Evolutionary conservation across 169 alveolate genomes (phyloP).

Genomic region (Cryptosporidium sp.): DNA sequence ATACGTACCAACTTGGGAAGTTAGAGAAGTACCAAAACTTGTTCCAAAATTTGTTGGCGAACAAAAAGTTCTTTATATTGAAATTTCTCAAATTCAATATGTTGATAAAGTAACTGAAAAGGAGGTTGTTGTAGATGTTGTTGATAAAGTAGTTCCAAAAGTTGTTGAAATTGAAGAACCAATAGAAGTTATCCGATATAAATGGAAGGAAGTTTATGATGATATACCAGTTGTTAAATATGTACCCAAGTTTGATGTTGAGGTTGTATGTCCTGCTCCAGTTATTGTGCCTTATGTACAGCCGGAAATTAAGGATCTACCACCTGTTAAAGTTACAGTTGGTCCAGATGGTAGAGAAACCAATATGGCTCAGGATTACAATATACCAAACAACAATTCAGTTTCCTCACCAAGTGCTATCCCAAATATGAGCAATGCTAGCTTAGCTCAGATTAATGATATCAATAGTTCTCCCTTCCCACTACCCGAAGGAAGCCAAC

Average conservation of each 20-base stretch:
- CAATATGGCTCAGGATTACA: conserved; percentile 58
- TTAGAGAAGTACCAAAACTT: conserved; percentile 86
- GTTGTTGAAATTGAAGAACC: conserved; percentile 86
- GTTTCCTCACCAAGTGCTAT: conserved; percentile 23
- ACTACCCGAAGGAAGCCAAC: conserved; percentile 72
- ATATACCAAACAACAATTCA: conserved; percentile 24
- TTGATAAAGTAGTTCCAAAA: conserved; percentile 87
- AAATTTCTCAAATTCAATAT: conserved; percentile 86
- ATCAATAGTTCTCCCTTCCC: conserved; percentile 74
- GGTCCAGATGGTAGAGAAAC: conserved; percentile 76
- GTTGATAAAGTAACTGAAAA: conserved; percentile 85
- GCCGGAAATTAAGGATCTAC: conserved; percentile 85
- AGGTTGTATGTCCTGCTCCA: conserved; percentile 89
- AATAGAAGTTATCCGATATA: conserved; percentile 86
- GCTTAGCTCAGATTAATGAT: conserved; percentile 26
- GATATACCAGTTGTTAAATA: conserved; percentile 88
- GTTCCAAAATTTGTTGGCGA: conserved; percentile 89
- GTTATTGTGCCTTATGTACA: conserved; percentile 87
- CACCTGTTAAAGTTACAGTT: conserved; percentile 85
- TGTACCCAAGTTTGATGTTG: conserved; percentile 88
- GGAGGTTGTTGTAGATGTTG: conserved; percentile 87
- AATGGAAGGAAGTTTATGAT: conserved; percentile 87
- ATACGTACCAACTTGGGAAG: conserved; percentile 87
- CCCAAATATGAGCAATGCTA: conserved; percentile 33
- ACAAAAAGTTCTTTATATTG: conserved; percentile 86